Percentiles rank a stretch among this genome's conserved stretches.
These are phyloP conservation scores for Teunomyces stri DNA, from an alignment of 805 yeast genomes.

Conservation along the genomic window DNA sequence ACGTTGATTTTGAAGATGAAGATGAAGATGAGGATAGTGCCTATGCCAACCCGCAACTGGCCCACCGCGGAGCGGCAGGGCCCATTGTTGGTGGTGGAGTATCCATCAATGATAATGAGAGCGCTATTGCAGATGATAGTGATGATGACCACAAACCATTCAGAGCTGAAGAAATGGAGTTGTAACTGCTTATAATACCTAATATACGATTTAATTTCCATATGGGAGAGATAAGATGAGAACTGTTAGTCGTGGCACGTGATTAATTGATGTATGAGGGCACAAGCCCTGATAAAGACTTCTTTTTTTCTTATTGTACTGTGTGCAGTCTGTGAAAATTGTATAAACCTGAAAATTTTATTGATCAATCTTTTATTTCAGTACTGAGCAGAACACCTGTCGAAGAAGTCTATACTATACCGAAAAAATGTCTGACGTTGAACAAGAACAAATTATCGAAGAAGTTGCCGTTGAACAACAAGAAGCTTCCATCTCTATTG, in stretches of 20 bases:
- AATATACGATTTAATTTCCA: neutral
- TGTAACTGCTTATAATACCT: conserved; percentile 15
- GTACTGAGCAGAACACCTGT: conserved; percentile 43
- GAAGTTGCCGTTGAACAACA: conserved; percentile 82
- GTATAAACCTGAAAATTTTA: conserved; percentile 5
- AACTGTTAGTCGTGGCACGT: conserved; percentile 1
- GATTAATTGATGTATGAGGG: conserved; percentile 10
- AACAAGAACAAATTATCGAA: conserved; percentile 78
- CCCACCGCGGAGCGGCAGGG: conserved; percentile 10
- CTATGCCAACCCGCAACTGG: conserved; percentile 6
- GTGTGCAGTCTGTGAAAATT: neutral
- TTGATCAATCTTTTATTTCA: conserved; percentile 9
- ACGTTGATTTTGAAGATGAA: conserved; percentile 94
- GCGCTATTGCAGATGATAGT: conserved; percentile 21
- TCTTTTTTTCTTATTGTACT: neutral
- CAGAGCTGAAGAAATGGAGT: conserved; percentile 45
- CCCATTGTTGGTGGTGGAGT: conserved; percentile 15
- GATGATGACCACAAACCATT: conserved; percentile 40
- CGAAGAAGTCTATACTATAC: conserved; percentile 64
- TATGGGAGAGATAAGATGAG: neutral
- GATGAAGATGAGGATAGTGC: conserved; percentile 47
- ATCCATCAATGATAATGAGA: conserved; percentile 14
- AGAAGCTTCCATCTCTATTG: conserved; percentile 88
- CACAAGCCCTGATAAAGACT: conserved; percentile 16
- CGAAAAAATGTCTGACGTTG: conserved; percentile 86